phyloP scores from a whole-genome alignment of 257 asterid genomes.

The Primulina tabacum region DNA sequence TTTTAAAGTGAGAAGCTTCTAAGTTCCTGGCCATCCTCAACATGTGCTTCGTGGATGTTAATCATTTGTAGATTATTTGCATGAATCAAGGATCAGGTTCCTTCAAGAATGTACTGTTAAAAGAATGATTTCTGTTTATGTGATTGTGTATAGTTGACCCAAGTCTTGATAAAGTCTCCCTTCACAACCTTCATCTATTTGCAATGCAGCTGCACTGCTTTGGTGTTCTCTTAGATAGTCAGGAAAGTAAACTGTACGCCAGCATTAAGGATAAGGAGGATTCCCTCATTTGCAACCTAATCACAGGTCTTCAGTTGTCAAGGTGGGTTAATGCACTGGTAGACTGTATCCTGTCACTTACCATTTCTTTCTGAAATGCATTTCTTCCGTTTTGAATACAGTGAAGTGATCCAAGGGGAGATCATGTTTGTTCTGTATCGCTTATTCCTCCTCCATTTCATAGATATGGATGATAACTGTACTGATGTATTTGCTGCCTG shows the following conservation, averaged over 20 bases:
- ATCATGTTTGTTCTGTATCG: slow-evolving; percentile 74
- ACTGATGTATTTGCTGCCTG: slow-evolving; percentile 43
- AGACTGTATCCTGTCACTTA: slow-evolving; percentile 17
- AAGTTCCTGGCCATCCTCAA: slow-evolving; percentile 12
- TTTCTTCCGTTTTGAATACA: slow-evolving; percentile 33
- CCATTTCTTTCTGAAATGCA: slow-evolving; percentile 16
- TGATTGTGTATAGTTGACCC: slow-evolving; percentile 15
- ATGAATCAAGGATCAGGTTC: slow-evolving; percentile 14
- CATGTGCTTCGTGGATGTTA: slow-evolving; percentile 4
- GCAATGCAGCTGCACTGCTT: slow-evolving; percentile 83
- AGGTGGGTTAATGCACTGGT: slow-evolving; percentile 45
- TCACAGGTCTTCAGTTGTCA: slow-evolving; percentile 81
- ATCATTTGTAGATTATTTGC: slow-evolving; percentile 5
- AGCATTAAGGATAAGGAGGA: slow-evolving; percentile 55
- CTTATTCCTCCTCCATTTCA: slow-evolving; percentile 49
- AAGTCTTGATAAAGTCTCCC: slow-evolving; percentile 11
- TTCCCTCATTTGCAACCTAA: slow-evolving; percentile 69
- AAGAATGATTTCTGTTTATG: slow-evolving; percentile 6
- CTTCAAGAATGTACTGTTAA: slow-evolving; percentile 3
- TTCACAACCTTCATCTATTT: slow-evolving; percentile 17
- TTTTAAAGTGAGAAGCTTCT: slow-evolving; percentile 15
- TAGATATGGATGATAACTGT: slow-evolving; percentile 41
- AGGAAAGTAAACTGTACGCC: slow-evolving; percentile 43
- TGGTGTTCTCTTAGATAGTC: slow-evolving; percentile 72
- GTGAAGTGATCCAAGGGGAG: slow-evolving; percentile 95